Evolutionary conservation across 1,139 yeast genomes (phyloP), one percentile per base, ranked within the genome.

Genomic region (Saccharomycopsis hybrid): DNA sequence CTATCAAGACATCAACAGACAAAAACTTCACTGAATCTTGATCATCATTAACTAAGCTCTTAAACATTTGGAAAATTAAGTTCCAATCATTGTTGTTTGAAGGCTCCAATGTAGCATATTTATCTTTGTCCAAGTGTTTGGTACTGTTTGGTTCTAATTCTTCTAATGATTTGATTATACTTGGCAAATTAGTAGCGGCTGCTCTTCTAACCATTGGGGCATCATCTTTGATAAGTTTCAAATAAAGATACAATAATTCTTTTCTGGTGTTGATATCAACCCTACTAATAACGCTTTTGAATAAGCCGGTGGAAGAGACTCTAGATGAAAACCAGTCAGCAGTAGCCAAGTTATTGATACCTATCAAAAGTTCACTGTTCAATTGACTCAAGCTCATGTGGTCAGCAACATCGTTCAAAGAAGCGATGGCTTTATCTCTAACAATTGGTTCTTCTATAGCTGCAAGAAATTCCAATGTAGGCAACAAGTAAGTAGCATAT

Each of bases 131-230:
- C 33, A 51, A 49, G n/a, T 42, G 47, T 27, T 45, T 49, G n/a
- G 27, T 38, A 40, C 27, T 27, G 31, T 41, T 50, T 43, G 51
- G 51, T 38, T 51, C 54, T 5, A 51, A 38, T 33, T 48, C 52
- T 27, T 46, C 49, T 43, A 88, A 73, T 50, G 78, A 69, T 57
- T 80, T 78, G 57, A 90, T 78, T 52, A 90, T 70, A 43, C 68
- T 71, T 1, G 97, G 96, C 58, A 92, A 75, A 64, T 85, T 80
- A 42, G 81, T 78, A 7, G 96, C 97, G 18, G 97, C 95, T 18
- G 96, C 85, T 63, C 97, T 81, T 67, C 97, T 81, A 37, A 92
- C 98, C 97, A 94, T 90, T 53, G 99, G 99, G 28, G 96, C 88
- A 55, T 94, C 98, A 66, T 94, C 98, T 56, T 78, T 77, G 47